Percentiles rank a stretch among this genome's conserved stretches.
phyloP scores from a whole-genome alignment of 139 green algal species.

The Haematococcus sp. region DNA sequence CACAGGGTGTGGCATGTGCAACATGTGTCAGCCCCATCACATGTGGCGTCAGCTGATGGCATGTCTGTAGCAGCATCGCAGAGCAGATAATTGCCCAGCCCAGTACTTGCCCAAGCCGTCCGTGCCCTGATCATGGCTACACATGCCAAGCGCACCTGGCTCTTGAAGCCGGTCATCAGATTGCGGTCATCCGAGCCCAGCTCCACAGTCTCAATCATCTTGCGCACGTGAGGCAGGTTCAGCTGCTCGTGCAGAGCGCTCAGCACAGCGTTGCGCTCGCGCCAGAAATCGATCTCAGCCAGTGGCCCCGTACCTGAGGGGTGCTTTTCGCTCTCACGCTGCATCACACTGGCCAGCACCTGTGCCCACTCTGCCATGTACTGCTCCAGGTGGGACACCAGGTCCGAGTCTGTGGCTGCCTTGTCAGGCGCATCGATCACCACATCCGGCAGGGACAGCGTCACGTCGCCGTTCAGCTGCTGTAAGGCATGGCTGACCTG shows the following conservation, averaged over 20 bases:
- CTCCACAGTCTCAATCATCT: constrained; percentile 65
- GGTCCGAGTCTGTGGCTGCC: constrained; percentile 44
- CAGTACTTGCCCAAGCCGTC: too few species aligned
- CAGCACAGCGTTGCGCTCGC: constrained; percentile 69
- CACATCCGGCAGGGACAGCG: constrained; percentile 49
- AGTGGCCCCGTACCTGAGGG: constrained; percentile 67
- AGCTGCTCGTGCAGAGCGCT: constrained; percentile 83
- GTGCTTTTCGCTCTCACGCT: constrained; percentile 55
- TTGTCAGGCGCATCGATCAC: constrained; percentile 37
- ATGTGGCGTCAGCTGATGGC: not conserved
- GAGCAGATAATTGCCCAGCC: too few species aligned
- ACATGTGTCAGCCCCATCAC: not conserved
- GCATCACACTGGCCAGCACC: constrained; percentile 43
- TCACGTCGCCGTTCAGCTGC: constrained; percentile 69
- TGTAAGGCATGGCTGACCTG: constrained; percentile 64
- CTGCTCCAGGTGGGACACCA: constrained; percentile 54
- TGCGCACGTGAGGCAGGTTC: constrained; percentile 57
- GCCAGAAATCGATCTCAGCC: constrained; percentile 89
- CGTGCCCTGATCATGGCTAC: too few species aligned
- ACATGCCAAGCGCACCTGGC: constrained; percentile 29
- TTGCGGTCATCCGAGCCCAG: constrained; percentile 63
- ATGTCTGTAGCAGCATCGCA: too few species aligned
- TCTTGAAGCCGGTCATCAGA: constrained; percentile 66
- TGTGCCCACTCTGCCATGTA: constrained; percentile 60
- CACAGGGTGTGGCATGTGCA: not conserved